These are phyloP conservation scores for Pluteus cervinus DNA, from an alignment of 768 basidiomycete genomes.

Conservation along the genomic window DNA sequence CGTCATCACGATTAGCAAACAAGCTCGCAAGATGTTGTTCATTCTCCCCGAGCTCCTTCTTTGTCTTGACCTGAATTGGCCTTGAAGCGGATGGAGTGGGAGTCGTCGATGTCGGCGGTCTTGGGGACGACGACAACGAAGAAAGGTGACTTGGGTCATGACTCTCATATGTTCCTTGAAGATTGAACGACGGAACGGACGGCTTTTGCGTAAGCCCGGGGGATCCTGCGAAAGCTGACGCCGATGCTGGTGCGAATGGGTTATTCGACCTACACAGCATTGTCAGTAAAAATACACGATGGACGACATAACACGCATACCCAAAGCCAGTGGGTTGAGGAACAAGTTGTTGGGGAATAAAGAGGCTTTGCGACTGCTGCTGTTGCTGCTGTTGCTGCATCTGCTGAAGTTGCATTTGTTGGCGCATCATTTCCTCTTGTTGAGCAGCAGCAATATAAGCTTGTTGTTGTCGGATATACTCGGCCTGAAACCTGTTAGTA, in stretches of 20 bases:
- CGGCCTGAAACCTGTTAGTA: conserved; percentile 40
- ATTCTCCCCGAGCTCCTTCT: conserved; percentile 44
- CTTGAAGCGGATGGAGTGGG: conserved; percentile 19
- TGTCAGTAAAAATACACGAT: conserved; percentile 8
- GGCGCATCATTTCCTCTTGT: conserved; percentile 38
- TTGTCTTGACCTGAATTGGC: conserved; percentile 34
- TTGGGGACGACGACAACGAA: conserved; percentile 35
- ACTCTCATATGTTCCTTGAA: conserved; percentile 62
- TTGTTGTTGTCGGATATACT: conserved; percentile 72
- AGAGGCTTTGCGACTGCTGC: conserved; percentile 40
- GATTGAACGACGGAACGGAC: conserved; percentile 57
- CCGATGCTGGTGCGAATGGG: conserved; percentile 66
- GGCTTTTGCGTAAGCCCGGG: conserved; percentile 14
- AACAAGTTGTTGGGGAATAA: conserved; percentile 37
- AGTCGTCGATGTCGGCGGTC: conserved; percentile 26
- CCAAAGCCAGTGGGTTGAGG: conserved; percentile 75
- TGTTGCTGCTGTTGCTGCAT: conserved; percentile 57
- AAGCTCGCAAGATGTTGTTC: conserved; percentile 75
- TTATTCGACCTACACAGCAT: conserved; percentile 76
- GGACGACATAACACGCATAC: conserved; percentile 28
- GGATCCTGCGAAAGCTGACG: conserved; percentile 20
- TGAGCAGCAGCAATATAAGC: conserved; percentile 50
- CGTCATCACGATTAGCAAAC: conserved; percentile 87
- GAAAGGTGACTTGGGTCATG: conserved; percentile 41
- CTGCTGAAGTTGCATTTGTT: conserved; percentile 35